Evolutionary conservation across 305 asterid species (phyloP).

Genomic region (Solanum hybrid): DNA sequence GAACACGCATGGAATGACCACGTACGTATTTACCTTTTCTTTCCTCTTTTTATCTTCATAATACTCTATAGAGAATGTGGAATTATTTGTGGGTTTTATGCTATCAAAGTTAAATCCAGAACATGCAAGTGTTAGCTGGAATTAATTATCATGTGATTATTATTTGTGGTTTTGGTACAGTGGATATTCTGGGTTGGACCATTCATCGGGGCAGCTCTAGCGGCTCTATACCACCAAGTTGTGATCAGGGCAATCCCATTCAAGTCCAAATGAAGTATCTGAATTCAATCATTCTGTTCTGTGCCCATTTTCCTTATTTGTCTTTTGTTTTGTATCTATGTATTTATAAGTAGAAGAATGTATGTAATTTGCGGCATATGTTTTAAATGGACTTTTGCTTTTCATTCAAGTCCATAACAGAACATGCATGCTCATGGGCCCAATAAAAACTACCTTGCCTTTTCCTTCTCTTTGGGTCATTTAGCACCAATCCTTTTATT

Average conservation of each 20-base stretch:
- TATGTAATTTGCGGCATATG: background rate
- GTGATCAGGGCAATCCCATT: slow-evolving; percentile 14
- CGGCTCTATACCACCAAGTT: slow-evolving; percentile 12
- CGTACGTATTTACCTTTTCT: background rate
- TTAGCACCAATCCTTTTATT: background rate
- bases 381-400: background rate
- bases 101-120: background rate
- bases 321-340: background rate
- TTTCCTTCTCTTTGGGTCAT: background rate
- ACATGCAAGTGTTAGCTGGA: background rate
- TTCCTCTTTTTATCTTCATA: background rate
- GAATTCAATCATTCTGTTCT: background rate
- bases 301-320: background rate
- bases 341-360: background rate
- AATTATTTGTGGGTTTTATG: background rate
- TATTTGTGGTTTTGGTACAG: background rate
- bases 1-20: slow-evolving; percentile 12
- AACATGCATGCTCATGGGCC: background rate
- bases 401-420: background rate
- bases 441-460: background rate
- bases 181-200: slow-evolving; percentile 16
- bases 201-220: slow-evolving; percentile 6
- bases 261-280: background rate
- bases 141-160: background rate
- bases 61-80: too few species aligned